Conservation (phyloP, 2,329 filamentous ascomycete genomes). For the Phyllosticta citribraziliensis region DNA sequence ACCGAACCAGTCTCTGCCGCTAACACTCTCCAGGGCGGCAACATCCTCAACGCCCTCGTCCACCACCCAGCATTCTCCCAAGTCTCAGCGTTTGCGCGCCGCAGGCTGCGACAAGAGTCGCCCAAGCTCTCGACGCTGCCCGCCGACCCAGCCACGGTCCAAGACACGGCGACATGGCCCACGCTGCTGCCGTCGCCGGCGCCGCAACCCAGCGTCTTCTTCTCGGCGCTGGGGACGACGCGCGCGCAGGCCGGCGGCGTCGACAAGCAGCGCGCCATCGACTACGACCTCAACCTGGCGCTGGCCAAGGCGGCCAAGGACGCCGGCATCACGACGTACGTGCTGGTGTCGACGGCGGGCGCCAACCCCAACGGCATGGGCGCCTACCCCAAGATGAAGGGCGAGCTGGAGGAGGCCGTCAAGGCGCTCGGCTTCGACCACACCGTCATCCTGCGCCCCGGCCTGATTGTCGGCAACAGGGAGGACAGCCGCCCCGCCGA, state of each 20-base stretch:
- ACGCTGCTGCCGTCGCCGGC: constrained; percentile 45
- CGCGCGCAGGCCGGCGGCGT: constrained; percentile 63
- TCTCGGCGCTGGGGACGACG: constrained; percentile 75
- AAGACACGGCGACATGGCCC: constrained; percentile 51
- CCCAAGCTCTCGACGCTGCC: constrained; percentile 58
- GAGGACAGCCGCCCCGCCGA: constrained; percentile 52
- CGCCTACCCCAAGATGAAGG: constrained; percentile 65
- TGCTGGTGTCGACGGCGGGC: constrained; percentile 58
- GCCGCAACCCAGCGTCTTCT: constrained; percentile 53
- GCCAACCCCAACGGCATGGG: constrained; percentile 45
- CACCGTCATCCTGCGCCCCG: constrained; percentile 64
- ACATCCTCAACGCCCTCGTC: constrained; percentile 60
- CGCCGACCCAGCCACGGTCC: constrained; percentile 39
- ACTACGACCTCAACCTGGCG: constrained; percentile 75
- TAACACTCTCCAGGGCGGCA: constrained; percentile 46
- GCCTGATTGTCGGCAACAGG: constrained; percentile 63
- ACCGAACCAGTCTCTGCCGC: background rate
- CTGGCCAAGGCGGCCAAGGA: constrained; percentile 66
- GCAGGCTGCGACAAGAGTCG: constrained; percentile 43
- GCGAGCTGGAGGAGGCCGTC: constrained; percentile 72
- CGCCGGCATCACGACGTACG: constrained; percentile 62
- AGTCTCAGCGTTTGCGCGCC: constrained; percentile 57
- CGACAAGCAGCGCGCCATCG: constrained; percentile 75
- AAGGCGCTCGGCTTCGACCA: constrained; percentile 64
- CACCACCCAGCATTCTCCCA: constrained; percentile 42